phyloP scores from a whole-genome alignment of 257 asterid species.

The Solanum sitiens region DNA sequence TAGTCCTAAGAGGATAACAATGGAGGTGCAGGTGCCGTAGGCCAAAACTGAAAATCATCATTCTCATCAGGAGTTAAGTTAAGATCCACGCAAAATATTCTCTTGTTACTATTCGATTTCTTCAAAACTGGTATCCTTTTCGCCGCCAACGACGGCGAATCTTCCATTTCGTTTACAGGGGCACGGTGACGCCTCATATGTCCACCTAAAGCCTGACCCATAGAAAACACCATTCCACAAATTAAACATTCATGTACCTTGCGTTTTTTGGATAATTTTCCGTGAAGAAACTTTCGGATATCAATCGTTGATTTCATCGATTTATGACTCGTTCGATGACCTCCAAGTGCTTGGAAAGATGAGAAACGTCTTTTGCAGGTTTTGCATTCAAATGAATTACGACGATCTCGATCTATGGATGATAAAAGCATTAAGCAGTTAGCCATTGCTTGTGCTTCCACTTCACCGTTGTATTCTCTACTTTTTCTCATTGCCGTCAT shows the following conservation, averaged over 20 bases:
- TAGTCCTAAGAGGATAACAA: too few relatives aligned
- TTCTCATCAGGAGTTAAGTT: conserved; percentile 21
- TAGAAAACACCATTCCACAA: conserved; percentile 20
- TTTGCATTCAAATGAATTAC: conserved; percentile 11
- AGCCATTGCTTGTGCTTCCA: conserved; percentile 8
- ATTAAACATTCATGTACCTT: conserved; percentile 20
- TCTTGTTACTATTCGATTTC: conserved; percentile 5
- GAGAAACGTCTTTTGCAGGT: conserved; percentile 11
- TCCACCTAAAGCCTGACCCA: conserved; percentile 35
- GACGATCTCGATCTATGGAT: neutral
- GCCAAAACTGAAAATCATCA: neutral
- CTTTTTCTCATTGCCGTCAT: neutral
- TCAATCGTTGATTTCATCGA: conserved; percentile 1
- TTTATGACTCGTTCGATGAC: conserved; percentile 26
- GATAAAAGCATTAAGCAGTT: conserved; percentile 18
- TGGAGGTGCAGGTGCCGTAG: neutral
- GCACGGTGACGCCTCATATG: conserved; percentile 36
- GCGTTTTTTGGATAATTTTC: neutral
- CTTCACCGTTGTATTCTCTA: neutral
- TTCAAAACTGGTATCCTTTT: neutral
- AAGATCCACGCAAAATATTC: conserved; percentile 8
- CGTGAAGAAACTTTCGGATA: neutral
- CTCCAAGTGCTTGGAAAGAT: conserved; percentile 5
- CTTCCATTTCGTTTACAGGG: neutral
- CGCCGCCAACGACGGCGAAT: neutral